These are phyloP conservation scores for Hevea brasiliensis DNA, from an alignment of 345 rosid species.

Conservation along the genomic window DNA sequence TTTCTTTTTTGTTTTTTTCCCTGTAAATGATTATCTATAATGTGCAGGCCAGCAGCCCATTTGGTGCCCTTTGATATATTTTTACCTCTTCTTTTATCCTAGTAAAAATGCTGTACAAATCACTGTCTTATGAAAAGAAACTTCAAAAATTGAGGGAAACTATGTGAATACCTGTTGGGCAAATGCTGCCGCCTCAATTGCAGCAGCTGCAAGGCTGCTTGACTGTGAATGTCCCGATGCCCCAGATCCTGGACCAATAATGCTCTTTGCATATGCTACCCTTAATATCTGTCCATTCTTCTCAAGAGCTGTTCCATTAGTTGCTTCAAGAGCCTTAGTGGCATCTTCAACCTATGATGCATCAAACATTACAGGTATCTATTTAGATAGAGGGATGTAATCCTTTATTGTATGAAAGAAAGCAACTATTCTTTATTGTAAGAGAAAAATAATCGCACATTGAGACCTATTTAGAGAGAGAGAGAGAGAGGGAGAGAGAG, in stretches of 20 bases:
- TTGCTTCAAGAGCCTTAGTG: conserved; percentile 82
- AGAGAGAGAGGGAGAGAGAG: no score
- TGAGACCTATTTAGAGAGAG: background rate
- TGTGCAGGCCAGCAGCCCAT: background rate
- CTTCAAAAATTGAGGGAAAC: background rate
- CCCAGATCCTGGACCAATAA: conserved; percentile 91
- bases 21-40: background rate
- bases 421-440: background rate
- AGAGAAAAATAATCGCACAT: background rate
- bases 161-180: conserved; percentile 72
- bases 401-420: background rate
- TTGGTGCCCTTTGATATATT: background rate
- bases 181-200: conserved; percentile 97
- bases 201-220: conserved; percentile 97
- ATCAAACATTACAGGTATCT: conserved; percentile 5
- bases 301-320: conserved; percentile 81
- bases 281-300: conserved; percentile 90
- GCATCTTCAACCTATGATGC: conserved; percentile 82
- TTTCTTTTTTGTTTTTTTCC: no score
- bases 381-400: no score
- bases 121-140: background rate
- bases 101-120: background rate
- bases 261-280: conserved; percentile 93
- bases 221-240: conserved; percentile 65
- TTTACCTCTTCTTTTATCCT: background rate